These are phyloP conservation scores for Carex parvula DNA, from an alignment of 176 grass and related monocot genomes.

Conservation along the genomic window DNA sequence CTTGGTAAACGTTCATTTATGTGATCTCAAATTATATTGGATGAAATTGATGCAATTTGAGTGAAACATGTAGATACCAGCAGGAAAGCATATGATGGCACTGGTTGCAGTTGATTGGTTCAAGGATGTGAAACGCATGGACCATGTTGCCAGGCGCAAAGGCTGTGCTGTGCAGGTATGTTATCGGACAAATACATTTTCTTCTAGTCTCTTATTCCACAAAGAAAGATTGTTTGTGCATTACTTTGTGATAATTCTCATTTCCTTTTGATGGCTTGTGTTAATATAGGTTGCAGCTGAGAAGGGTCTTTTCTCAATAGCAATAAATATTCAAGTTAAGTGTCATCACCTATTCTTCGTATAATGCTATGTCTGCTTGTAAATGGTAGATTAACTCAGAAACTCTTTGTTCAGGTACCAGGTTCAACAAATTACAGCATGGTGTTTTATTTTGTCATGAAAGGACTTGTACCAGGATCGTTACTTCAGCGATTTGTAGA, in stretches of 20 bases:
- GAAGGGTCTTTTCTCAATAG: slow-evolving; percentile 83
- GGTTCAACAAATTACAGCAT: slow-evolving; percentile 95
- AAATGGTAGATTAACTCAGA: slow-evolving; percentile 1
- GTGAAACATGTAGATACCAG: slow-evolving; percentile 51
- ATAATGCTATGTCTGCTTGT: slow-evolving; percentile 7
- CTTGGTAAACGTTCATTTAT: slow-evolving; percentile 14
- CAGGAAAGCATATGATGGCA: slow-evolving; percentile 90
- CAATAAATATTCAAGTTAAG: slow-evolving; percentile 98
- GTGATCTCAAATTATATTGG: background rate
- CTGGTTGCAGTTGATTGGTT: slow-evolving; percentile 99
- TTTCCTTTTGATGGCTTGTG: slow-evolving; percentile 26
- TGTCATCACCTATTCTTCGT: slow-evolving; percentile 11
- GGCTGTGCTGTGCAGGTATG: slow-evolving; percentile 88
- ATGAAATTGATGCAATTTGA: slow-evolving; percentile 16
- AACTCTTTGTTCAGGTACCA: slow-evolving; percentile 71
- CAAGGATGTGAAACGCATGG: slow-evolving; percentile 87
- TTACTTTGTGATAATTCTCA: slow-evolving; percentile 22
- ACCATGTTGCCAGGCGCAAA: slow-evolving; percentile 95
- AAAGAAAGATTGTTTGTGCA: slow-evolving; percentile 11
- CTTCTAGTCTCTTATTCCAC: slow-evolving; percentile 12
- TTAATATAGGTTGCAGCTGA: slow-evolving; percentile 86
- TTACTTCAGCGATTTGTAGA: slow-evolving; percentile 92
- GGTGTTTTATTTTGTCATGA: slow-evolving; percentile 90
- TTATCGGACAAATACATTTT: slow-evolving; percentile 19
- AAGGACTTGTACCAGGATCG: slow-evolving; percentile 71